Percentiles rank a stretch among this genome's conserved stretches.
Evolutionary conservation across 257 asterid species (phyloP).

Genomic region (Solanum etuberosum): DNA sequence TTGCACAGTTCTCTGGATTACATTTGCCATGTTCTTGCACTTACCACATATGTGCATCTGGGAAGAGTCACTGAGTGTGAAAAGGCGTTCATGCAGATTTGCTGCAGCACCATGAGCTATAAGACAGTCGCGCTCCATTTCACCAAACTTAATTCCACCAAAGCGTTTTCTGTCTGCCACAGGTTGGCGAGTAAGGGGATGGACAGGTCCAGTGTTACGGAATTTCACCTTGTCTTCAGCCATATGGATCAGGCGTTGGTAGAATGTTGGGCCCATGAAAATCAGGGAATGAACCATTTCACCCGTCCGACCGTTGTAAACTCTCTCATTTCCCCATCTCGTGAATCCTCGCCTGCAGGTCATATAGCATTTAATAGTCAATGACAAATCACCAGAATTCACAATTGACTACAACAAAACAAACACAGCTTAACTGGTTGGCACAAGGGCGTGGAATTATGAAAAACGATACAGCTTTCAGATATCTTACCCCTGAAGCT

Average conservation of each 20-base stretch:
- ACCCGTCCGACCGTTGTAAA: conserved; percentile 70
- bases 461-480: neutral
- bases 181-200: conserved; percentile 96
- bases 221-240: conserved; percentile 92
- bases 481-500: conserved; percentile 62
- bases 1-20: conserved; percentile 49
- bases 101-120: conserved; percentile 92
- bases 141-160: conserved; percentile 89
- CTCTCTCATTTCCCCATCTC: conserved; percentile 86
- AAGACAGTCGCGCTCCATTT: conserved; percentile 91
- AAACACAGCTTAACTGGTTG: neutral
- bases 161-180: conserved; percentile 92
- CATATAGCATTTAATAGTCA: neutral
- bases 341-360: conserved; percentile 63
- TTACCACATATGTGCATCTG: conserved; percentile 80
- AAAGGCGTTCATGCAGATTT: conserved; percentile 78
- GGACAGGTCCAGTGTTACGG: conserved; percentile 85
- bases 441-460: neutral
- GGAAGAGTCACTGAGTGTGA: conserved; percentile 83
- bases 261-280: conserved; percentile 91
- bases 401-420: neutral
- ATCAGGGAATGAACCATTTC: conserved; percentile 51
- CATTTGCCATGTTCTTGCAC: conserved; percentile 67
- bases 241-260: conserved; percentile 89
- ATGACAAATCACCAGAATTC: neutral